Evolutionary conservation across 2,329 filamentous ascomycete genomes (phyloP).

Genomic region (Aspergillus novoparasiticus): DNA sequence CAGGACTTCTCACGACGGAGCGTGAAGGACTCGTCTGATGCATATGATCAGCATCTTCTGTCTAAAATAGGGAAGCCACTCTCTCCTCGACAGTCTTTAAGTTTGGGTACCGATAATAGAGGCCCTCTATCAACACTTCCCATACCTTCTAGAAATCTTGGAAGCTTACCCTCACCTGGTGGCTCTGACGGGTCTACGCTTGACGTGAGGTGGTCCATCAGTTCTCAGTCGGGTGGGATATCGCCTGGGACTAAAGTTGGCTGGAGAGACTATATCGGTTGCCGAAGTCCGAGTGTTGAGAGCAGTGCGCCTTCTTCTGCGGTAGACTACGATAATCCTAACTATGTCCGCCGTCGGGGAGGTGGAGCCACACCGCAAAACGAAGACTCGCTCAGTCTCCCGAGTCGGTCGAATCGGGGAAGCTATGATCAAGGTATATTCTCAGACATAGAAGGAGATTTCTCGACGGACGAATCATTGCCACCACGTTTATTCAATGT

Average conservation of each 20-base stretch:
- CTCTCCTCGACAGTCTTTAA: slow-evolving; percentile 51
- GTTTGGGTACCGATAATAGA: slow-evolving; percentile 34
- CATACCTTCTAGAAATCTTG: slow-evolving; percentile 35
- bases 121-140: slow-evolving; percentile 35
- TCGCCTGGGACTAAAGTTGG: slow-evolving; percentile 43
- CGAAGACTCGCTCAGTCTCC: slow-evolving; percentile 55
- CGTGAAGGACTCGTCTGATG: slow-evolving; percentile 61
- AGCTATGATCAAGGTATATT: slow-evolving; percentile 65
- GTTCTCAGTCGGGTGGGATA: slow-evolving; percentile 43
- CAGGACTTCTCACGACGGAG: slow-evolving; percentile 60
- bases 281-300: slow-evolving; percentile 48
- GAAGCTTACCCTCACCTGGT: slow-evolving; percentile 35
- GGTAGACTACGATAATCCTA: slow-evolving; percentile 44
- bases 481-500: slow-evolving; percentile 40
- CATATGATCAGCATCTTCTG: slow-evolving; percentile 64
- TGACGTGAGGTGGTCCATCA: slow-evolving; percentile 42
- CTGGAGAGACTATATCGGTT: slow-evolving; percentile 46
- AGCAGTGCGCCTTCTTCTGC: slow-evolving; percentile 42
- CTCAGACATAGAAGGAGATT: slow-evolving; percentile 49
- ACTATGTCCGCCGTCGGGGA: slow-evolving; percentile 48
- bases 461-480: slow-evolving; percentile 41
- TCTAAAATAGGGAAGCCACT: slow-evolving; percentile 64
- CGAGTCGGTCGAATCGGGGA: slow-evolving; percentile 58
- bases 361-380: slow-evolving; percentile 50
- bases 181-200: slow-evolving; percentile 34